These are phyloP conservation scores for Penicillium maclennaniae DNA, from an alignment of 495 filamentous ascomycete species.

Conservation along the genomic window DNA sequence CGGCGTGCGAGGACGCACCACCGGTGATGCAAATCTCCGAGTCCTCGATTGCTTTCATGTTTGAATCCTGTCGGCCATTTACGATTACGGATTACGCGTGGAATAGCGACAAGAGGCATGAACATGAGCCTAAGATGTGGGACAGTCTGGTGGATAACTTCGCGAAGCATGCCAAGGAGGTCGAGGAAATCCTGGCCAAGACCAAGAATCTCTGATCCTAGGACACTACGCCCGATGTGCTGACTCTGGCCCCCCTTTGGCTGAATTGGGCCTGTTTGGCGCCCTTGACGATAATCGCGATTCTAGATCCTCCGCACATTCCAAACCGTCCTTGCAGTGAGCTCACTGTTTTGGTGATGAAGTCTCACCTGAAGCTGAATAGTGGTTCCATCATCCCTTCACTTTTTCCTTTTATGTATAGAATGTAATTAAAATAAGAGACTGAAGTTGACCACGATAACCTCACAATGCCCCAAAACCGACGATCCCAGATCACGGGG, in stretches of 20 bases:
- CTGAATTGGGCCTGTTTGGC: background rate
- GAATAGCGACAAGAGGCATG: slow-evolving; percentile 51
- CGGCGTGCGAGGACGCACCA: slow-evolving; percentile 44
- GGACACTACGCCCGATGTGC: no score
- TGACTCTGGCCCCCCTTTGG: no score
- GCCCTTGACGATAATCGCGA: background rate
- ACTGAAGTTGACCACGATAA: no score
- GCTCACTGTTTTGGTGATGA: background rate
- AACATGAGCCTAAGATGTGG: slow-evolving; percentile 57
- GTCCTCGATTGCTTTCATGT: slow-evolving; percentile 57
- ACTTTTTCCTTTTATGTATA: no score
- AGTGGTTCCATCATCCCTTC: no score
- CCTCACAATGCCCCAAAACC: background rate
- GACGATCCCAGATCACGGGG: background rate
- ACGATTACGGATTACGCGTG: slow-evolving; percentile 52
- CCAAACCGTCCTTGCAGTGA: background rate
- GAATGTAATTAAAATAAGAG: no score
- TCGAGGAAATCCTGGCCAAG: slow-evolving; percentile 39
- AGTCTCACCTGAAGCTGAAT: no score
- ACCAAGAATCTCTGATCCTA: slow-evolving; percentile 4
- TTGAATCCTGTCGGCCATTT: slow-evolving; percentile 50
- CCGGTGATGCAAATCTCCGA: slow-evolving; percentile 47
- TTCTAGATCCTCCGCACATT: no score
- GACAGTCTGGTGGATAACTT: slow-evolving; percentile 52
- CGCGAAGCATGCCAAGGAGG: slow-evolving; percentile 37